Evolutionary conservation across 768 basidiomycete species (phyloP).

Genomic region (Leccinellum luteum): DNA sequence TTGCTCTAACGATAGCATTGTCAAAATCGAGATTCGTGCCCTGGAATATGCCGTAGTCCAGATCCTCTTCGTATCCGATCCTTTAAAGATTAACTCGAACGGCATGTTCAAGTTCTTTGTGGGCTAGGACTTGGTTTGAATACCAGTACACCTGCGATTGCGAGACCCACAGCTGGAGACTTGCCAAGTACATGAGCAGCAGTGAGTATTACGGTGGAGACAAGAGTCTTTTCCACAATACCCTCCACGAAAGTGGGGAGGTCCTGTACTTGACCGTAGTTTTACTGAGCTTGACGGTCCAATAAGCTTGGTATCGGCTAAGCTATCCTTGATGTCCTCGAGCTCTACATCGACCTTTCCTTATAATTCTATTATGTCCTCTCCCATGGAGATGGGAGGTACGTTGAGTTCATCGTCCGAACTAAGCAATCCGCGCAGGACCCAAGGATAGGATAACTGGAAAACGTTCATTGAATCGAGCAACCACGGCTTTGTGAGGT

Average conservation of each 20-base stretch:
- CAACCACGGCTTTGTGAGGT: conserved; percentile 82
- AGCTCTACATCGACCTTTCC: conserved; percentile 62
- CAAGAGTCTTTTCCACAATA: conserved; percentile 87
- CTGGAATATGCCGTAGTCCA: conserved; percentile 95
- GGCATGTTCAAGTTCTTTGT: conserved; percentile 94
- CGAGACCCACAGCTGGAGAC: conserved; percentile 92
- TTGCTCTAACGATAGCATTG: conserved; percentile 93
- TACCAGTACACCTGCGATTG: conserved; percentile 93
- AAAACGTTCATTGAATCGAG: conserved; percentile 99
- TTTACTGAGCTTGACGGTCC: conserved; percentile 86
- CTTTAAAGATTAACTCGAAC: conserved; percentile 97
- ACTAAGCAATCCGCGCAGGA: conserved; percentile 93
- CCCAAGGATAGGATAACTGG: conserved; percentile 97
- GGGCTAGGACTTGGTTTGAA: conserved; percentile 94
- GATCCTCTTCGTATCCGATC: conserved; percentile 97
- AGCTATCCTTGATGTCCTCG: conserved; percentile 69
- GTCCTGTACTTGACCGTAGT: conserved; percentile 95
- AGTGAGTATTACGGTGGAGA: conserved; percentile 92
- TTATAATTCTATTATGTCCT: too few species aligned
- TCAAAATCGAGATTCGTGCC: conserved; percentile 91
- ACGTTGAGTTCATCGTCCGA: conserved; percentile 96
- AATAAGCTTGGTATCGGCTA: conserved; percentile 81
- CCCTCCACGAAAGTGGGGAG: conserved; percentile 94
- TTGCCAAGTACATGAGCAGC: conserved; percentile 95
- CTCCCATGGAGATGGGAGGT: conserved; percentile 90